Evolutionary conservation across 768 basidiomycete genomes (phyloP), one percentile per base, ranked within the genome.

Genomic region (Collybiopsis luxurians): DNA sequence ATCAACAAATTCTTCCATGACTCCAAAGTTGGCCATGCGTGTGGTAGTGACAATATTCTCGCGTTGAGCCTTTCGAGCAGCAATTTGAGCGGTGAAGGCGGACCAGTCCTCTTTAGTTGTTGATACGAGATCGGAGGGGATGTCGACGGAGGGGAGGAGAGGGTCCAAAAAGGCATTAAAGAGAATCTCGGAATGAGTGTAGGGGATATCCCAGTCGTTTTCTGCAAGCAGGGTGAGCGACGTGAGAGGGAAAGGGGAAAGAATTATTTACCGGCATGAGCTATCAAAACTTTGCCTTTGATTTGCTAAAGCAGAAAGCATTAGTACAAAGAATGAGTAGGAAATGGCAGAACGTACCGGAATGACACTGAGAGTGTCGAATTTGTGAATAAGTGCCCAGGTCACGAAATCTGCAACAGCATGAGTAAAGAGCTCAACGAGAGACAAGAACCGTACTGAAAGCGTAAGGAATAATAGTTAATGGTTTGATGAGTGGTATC

Each of bases 201-300:
- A 76, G 0, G 86, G 85, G 46, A 94, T 92, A 23, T 90, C 86
- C 62, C 72, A 75, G 69, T 95, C 92, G 66, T 92, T 77, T 59
- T 78, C 74, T 52, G 56, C 27, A 10, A 24, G 28, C 7, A 19
- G 26, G 19, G 26, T 7, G 15, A 55, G 30, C 27, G 36, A 59
- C 38, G 56, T 43, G 38, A 31, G 19, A 44, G 4, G 30, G 34
- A 27, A 38, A 56, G 6, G 12, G 19, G 30, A 15, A 17, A 12
- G 13, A 34, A 30, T 19, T 21, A 30, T 44, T 53, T 34, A 74
- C 80, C 75, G 6, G 92, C 84, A 67, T 95, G 92, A 0, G 80
- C 84, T 60, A 95, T 79, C 36, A 93, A 73, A 6, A 90, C 78
- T 9, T 87, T 84, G 0, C 82, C 80, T 61, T 83, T 81, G 61